These are phyloP conservation scores for Acacia crassicarpa DNA, from an alignment of 306 rosid species.

Conservation along the genomic window DNA sequence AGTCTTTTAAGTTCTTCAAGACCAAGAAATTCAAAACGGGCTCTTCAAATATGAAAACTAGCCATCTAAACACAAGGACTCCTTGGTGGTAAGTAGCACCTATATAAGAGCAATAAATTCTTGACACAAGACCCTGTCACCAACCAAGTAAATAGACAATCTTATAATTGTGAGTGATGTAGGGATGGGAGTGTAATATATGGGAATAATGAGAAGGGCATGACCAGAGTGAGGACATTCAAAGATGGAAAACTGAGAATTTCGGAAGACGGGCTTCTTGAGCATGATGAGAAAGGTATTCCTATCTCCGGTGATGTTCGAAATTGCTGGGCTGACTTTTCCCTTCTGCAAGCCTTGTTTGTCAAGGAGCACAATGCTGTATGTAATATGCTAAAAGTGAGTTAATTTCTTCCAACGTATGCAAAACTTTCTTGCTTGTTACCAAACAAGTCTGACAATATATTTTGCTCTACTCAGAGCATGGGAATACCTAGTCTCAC, in stretches of 20 bases:
- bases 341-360: conserved; percentile 70
- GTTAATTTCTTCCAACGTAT: not conserved
- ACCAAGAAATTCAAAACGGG: conserved; percentile 52
- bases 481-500: not conserved
- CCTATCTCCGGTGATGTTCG: conserved; percentile 78
- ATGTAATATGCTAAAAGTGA: conserved; percentile 69
- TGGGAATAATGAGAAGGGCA: conserved; percentile 59
- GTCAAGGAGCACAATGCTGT: conserved; percentile 75
- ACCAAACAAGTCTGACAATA: not conserved
- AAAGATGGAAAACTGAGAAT: conserved; percentile 69
- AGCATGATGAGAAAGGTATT: conserved; percentile 66
- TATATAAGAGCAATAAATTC: not conserved
- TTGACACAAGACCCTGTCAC: not conserved
- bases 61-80: conserved; percentile 60
- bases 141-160: not conserved
- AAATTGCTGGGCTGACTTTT: conserved; percentile 76
- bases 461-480: not conserved
- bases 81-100: conserved; percentile 81
- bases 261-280: conserved; percentile 60
- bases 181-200: conserved; percentile 86
- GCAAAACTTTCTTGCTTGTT: not conserved
- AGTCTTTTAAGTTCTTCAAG: conserved; percentile 67
- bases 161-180: conserved; percentile 12
- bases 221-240: conserved; percentile 66
- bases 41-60: conserved; percentile 36